These are phyloP conservation scores for Stephanodiscus minutulus DNA, from an alignment of 108 stramenopile species.

Conservation along the genomic window DNA sequence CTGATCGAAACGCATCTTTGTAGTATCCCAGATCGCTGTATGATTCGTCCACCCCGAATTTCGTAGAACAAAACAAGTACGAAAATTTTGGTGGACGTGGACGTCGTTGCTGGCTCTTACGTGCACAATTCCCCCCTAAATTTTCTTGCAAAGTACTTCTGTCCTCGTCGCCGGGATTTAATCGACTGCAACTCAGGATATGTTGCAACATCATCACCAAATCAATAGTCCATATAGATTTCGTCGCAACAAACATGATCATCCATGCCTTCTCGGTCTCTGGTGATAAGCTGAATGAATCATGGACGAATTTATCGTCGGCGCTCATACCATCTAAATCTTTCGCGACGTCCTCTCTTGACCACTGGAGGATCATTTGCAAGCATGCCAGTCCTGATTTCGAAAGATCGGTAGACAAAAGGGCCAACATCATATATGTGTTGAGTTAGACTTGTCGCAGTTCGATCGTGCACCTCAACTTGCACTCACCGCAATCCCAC, in stretches of 20 bases:
- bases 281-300: slow-evolving; percentile 1
- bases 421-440: neutral
- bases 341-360: slow-evolving; percentile 2
- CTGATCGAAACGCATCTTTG: slow-evolving; percentile 56
- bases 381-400: slow-evolving; percentile 56
- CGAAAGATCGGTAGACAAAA: neutral
- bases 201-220: slow-evolving; percentile 58
- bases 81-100: slow-evolving; percentile 13
- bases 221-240: slow-evolving; percentile 85
- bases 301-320: neutral
- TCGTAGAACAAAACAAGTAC: slow-evolving; percentile 47
- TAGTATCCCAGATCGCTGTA: slow-evolving; percentile 64
- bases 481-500: slow-evolving; percentile 65
- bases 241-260: slow-evolving; percentile 41
- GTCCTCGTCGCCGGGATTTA: neutral
- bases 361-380: slow-evolving; percentile 61
- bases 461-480: neutral
- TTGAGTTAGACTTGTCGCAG: neutral
- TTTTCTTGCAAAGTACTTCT: neutral
- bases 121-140: slow-evolving; percentile 7
- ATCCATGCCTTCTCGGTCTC: slow-evolving; percentile 28
- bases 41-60: slow-evolving; percentile 54
- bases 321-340: neutral
- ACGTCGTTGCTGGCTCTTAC: slow-evolving; percentile 14
- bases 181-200: slow-evolving; percentile 21